Evolutionary conservation across 2,329 filamentous ascomycete genomes (phyloP), one percentile per base, ranked within the genome.

Genomic region (Ilyonectria mors-panacis): DNA sequence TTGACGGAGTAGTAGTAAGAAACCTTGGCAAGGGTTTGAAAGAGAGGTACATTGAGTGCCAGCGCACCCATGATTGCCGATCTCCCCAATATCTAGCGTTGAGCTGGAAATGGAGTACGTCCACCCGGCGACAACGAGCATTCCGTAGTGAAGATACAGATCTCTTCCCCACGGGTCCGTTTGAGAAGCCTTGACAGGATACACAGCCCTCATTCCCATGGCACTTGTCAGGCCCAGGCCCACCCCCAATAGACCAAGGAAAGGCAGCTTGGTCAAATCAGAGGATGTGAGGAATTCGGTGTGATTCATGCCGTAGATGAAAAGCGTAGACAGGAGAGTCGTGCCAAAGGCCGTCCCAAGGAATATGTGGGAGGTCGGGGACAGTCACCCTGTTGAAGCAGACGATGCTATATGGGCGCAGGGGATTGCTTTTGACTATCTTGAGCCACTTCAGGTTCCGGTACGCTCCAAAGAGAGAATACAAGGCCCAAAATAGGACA

Each of bases 401-500:
- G 10, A 69, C 55, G 23, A 68, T 19, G 6, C 37, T 68, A 17
- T 66, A 73, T 3, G 63, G 63, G 4, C 59, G 42, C 5, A 42
- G 33, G 2, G 68, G 53, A 10, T 75, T 57, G 13, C 60, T 15
- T 13, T 42, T 66, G 23, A 76, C 44, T 7, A 75, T 35, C 3
- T 54, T 58, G 1, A 75, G 39, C 48, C 73, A 71, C 8, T 48
- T 63, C 42, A 77, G 48, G 26, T 75, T 75, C 15, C 57, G 56
- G 6, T 66, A 63, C 0, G 68, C 67, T 13, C 35, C 59, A 2
- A 67, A 59, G 5, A 69, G 54, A 1, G 67, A 75, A 50, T 77
- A 77, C 2, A 60, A 61, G 9, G 66, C 72, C 45, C 74, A 77
- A 35, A 76, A 65, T 35, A 73, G 51, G 3, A 75, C 56, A 6